A percentile compares a stretch with the other conserved stretches of the same genome.
These are phyloP conservation scores for Populus tremula DNA, from an alignment of 345 rosid species.

Conservation along the genomic window DNA sequence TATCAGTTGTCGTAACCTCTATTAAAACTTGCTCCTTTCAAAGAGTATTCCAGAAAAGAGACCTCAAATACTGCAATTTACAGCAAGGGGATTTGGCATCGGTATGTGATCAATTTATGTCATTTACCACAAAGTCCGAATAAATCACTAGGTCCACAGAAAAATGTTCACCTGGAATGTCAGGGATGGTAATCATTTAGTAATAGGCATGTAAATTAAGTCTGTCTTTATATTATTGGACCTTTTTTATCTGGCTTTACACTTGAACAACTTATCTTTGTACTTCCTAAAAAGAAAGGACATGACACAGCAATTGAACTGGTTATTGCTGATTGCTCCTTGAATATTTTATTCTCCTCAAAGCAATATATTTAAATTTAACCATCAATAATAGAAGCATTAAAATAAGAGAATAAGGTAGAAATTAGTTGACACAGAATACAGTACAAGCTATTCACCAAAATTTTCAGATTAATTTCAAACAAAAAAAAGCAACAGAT, in stretches of 20 bases:
- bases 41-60: too few species aligned
- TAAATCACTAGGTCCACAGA: too few species aligned
- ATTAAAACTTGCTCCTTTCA: too few species aligned
- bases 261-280: not conserved
- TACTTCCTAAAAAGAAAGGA: not conserved
- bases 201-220: too few species aligned
- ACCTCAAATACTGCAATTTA: not conserved
- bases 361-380: not conserved
- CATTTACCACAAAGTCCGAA: not conserved
- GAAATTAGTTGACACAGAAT: not conserved
- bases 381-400: not conserved
- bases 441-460: too few species aligned
- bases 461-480: not conserved
- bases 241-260: not conserved
- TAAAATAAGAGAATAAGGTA: not conserved
- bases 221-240: not conserved
- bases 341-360: not conserved
- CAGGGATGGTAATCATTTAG: too few species aligned
- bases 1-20: not conserved
- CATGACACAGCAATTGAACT: not conserved
- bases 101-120: not conserved
- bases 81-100: not conserved
- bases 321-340: not conserved
- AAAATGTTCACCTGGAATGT: too few species aligned
- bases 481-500: not conserved